Evolutionary conservation across 352 stramenopile genomes (phyloP).

Genomic region (Pythium biforme): DNA sequence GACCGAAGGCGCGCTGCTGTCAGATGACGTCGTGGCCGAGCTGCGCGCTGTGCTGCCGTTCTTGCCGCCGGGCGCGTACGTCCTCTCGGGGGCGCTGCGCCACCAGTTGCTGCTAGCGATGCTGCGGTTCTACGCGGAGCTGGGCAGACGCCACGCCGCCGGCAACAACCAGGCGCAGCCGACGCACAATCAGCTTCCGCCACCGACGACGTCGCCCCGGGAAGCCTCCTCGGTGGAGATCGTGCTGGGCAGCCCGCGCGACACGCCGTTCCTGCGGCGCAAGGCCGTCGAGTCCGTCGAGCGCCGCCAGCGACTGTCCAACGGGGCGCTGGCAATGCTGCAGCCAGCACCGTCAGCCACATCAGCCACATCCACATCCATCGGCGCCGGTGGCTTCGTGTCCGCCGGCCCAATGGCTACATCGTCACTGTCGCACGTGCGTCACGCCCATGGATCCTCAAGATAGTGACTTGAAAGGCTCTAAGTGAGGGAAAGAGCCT

Average conservation of each 20-base stretch:
- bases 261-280: conserved; percentile 67
- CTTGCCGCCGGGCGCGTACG: conserved; percentile 49
- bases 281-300: conserved; percentile 60
- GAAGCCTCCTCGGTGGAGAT: conserved; percentile 32
- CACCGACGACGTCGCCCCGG: neutral
- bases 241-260: conserved; percentile 53
- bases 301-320: conserved; percentile 40
- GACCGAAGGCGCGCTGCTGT: conserved; percentile 40
- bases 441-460: conserved; percentile 2
- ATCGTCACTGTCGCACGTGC: conserved; percentile 24
- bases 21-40: conserved; percentile 41
- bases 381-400: conserved; percentile 16
- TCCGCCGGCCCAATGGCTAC: conserved; percentile 22
- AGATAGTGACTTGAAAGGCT: neutral
- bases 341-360: too few species aligned
- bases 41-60: conserved; percentile 45
- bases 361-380: conserved; percentile 5
- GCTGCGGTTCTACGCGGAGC: conserved; percentile 50
- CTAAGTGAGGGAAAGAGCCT: neutral
- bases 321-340: conserved; percentile 41
- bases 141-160: conserved; percentile 18
- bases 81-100: conserved; percentile 42
- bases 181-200: neutral
- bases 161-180: neutral
- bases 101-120: conserved; percentile 51